Evolutionary conservation across 495 filamentous ascomycete genomes (phyloP), one percentile per base, ranked within the genome.

Genomic region (Xylaria palmicola): DNA sequence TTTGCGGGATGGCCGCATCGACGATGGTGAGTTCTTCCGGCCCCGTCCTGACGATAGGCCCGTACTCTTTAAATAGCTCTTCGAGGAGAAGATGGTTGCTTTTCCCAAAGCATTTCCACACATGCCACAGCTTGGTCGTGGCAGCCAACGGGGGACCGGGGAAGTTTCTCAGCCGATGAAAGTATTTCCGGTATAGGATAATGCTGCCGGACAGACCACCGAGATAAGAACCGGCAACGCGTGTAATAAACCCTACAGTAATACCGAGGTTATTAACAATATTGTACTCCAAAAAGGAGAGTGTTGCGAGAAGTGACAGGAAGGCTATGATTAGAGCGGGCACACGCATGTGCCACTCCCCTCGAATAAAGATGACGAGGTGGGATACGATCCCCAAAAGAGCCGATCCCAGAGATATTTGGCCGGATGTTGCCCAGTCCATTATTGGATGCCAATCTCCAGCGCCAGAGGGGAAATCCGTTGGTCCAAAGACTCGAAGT

Each of bases 111-210:
- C 62, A 53, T 48, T 73, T 43, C 51, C 65, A 66, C 9, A 74
- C 62, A 59, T 74, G 68, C 62, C 71, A 78, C 6, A 81, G 60
- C 30, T 77, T 77, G 0, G 72, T 73, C 0, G 80, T 44, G 7
- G 67, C 60, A 19, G 79, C 76, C 2, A 61, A n/a, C 20, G 66
- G 59, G 1, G 81, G 78, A 0, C 81, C 82, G 1, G 77, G 77
- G 57, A 82, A 83, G 8, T 59, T 56, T 13, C 74, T 65, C 3
- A 83, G 64, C 1, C 69, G 73, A 66, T 83, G 78, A 53, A 82
- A 77, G 60, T 72, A 79, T 8, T 64, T 26, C 8, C 81, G 74
- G 53, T 83, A 83, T 26, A 75, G 39, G 20, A 71, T 37, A n/a
- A 84, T 78, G 65, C 80, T 84, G 12, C 62, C 53, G 30, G 77